Percentiles rank a stretch among this genome's conserved stretches.
Evolutionary conservation across 768 basidiomycete species (phyloP).

Genomic region (Russula emetica): DNA sequence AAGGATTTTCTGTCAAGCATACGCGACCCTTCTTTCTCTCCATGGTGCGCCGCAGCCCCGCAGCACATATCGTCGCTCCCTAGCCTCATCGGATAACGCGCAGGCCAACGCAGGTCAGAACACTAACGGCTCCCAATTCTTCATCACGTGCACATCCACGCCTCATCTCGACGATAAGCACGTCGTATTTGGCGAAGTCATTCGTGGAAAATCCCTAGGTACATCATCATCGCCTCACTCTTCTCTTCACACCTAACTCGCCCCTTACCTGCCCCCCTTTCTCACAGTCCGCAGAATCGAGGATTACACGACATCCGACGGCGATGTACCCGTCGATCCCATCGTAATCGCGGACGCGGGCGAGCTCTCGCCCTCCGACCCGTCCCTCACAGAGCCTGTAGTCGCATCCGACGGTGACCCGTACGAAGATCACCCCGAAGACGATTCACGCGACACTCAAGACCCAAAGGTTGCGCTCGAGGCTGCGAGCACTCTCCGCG

Average conservation of each 20-base stretch:
- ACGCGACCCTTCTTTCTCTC: slow-evolving; percentile 87
- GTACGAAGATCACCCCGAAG: slow-evolving; percentile 88
- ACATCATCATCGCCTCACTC: slow-evolving; percentile 18
- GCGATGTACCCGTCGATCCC: slow-evolving; percentile 69
- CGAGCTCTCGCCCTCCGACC: slow-evolving; percentile 68
- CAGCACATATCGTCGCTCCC: not conserved
- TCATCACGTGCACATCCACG: slow-evolving; percentile 69
- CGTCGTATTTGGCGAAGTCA: slow-evolving; percentile 82
- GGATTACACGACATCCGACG: slow-evolving; percentile 60
- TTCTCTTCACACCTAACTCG: not conserved
- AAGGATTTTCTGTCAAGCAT: slow-evolving; percentile 82
- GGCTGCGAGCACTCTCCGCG: slow-evolving; percentile 73
- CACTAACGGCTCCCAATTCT: slow-evolving; percentile 74
- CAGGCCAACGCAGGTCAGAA: slow-evolving; percentile 88
- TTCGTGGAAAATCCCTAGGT: slow-evolving; percentile 81
- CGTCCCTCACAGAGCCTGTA: slow-evolving; percentile 44
- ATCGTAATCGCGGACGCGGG: slow-evolving; percentile 79
- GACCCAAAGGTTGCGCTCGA: slow-evolving; percentile 69
- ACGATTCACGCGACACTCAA: slow-evolving; percentile 50
- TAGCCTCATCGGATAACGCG: not conserved
- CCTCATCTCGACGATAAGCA: slow-evolving; percentile 80
- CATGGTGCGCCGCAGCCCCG: slow-evolving; percentile 51
- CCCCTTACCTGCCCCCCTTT: not conserved
- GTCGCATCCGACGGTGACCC: slow-evolving; percentile 51
- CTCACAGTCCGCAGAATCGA: slow-evolving; percentile 70